These are phyloP conservation scores for Phragmites australis DNA, from an alignment of 176 grass and related monocot species.

Conservation along the genomic window DNA sequence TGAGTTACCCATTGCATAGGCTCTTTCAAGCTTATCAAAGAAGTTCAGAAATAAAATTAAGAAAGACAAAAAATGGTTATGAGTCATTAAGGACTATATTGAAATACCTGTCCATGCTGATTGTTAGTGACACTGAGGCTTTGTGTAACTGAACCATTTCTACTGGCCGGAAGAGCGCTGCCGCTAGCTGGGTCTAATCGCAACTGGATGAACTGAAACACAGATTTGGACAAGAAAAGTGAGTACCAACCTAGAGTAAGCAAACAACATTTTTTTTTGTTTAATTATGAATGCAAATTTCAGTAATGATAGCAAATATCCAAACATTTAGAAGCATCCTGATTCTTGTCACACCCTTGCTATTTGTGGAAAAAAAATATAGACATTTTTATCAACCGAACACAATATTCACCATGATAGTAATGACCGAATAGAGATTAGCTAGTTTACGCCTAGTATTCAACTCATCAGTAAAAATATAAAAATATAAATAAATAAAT, in stretches of 20 bases:
- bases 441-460: neutral
- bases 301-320: neutral
- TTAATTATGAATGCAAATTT: neutral
- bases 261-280: neutral
- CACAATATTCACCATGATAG: neutral
- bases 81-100: neutral
- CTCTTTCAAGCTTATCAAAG: conserved; percentile 26
- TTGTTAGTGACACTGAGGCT: conserved; percentile 82
- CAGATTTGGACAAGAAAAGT: conserved; percentile 38
- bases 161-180: conserved; percentile 64
- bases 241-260: neutral
- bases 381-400: neutral
- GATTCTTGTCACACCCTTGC: neutral
- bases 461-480: neutral
- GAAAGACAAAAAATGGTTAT: neutral
- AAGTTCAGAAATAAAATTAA: neutral
- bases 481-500: too few species aligned
- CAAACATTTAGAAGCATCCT: neutral
- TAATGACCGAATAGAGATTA: neutral
- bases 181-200: conserved; percentile 82
- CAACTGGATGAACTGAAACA: conserved; percentile 82
- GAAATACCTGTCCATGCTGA: conserved; percentile 89
- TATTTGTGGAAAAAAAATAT: neutral
- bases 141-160: conserved; percentile 76
- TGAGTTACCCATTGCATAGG: neutral